Evolutionary conservation across 345 rosid species (phyloP).

Genomic region (Arabis alpina): DNA sequence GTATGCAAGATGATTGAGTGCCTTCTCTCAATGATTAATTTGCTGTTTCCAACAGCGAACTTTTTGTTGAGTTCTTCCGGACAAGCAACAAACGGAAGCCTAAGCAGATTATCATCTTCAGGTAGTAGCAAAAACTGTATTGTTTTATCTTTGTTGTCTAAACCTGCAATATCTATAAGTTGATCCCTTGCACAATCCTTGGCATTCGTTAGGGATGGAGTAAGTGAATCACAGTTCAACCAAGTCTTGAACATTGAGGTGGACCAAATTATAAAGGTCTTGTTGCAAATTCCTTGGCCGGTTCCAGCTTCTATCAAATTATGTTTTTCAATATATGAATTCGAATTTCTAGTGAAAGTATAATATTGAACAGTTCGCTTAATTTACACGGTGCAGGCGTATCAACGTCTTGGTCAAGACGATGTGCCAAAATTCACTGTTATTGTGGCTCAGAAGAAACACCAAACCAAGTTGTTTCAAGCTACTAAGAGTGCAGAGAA

Average conservation of each 20-base stretch:
- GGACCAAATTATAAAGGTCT: constrained; percentile 80
- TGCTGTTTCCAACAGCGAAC: constrained; percentile 55
- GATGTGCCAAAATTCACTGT: constrained; percentile 82
- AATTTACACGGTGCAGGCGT: constrained; percentile 56
- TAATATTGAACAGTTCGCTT: constrained; percentile 15
- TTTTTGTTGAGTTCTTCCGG: constrained; percentile 63
- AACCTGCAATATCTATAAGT: constrained; percentile 3
- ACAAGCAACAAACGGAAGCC: constrained; percentile 67
- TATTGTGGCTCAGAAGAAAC: constrained; percentile 85
- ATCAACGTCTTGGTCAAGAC: constrained; percentile 67
- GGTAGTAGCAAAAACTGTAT: constrained; percentile 47
- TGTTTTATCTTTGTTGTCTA: not conserved
- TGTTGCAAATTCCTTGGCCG: constrained; percentile 2
- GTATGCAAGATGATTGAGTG: not conserved
- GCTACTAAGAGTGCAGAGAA: constrained; percentile 57
- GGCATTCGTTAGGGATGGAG: constrained; percentile 71
- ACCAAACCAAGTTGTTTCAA: constrained; percentile 84
- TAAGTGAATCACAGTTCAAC: constrained; percentile 86
- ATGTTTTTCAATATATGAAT: not conserved
- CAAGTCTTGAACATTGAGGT: constrained; percentile 85
- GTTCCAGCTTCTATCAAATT: constrained; percentile 26
- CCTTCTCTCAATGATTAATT: constrained; percentile 5
- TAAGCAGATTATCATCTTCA: constrained; percentile 76
- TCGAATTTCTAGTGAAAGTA: constrained; percentile 9
- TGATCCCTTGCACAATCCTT: not conserved